A percentile compares a stretch with the other conserved stretches of the same genome.
phyloP scores from a whole-genome alignment of 805 yeast genomes.

The Millerozyma acaciae region DNA sequence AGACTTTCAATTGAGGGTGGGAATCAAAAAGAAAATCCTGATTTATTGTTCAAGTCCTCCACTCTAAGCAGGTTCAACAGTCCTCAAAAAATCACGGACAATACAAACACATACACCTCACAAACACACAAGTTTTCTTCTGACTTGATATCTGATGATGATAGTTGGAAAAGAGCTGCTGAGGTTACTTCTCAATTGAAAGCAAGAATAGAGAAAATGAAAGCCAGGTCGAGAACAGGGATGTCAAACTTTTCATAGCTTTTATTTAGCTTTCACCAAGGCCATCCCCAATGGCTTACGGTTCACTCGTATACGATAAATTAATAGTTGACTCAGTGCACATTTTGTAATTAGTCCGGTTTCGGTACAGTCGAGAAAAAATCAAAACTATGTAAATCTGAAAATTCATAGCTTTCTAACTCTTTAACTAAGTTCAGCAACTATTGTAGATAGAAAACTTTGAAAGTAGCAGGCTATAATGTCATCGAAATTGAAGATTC shows the following conservation, averaged over 20 bases:
- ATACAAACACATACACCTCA: constrained; percentile 10
- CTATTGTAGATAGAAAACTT: too few relatives aligned
- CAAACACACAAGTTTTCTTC: constrained; percentile 10
- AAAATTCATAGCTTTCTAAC: too few relatives aligned
- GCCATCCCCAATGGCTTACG: background rate
- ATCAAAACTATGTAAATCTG: too few relatives aligned
- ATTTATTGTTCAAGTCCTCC: constrained; percentile 1
- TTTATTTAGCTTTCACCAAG: background rate
- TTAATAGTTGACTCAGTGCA: constrained; percentile 1
- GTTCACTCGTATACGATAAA: background rate
- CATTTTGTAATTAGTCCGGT: constrained; percentile 1
- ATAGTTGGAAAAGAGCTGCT: constrained; percentile 85
- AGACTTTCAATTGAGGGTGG: constrained; percentile 34
- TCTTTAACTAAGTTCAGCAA: too few relatives aligned
- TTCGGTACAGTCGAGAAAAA: constrained; percentile 2
- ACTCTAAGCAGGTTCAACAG: constrained; percentile 8
- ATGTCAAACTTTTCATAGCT: constrained; percentile 3
- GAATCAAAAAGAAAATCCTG: constrained; percentile 5
- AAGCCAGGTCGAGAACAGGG: constrained; percentile 45
- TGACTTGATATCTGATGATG: constrained; percentile 48
- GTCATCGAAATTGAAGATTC: constrained; percentile 56
- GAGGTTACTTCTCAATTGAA: constrained; percentile 83
- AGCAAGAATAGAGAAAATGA: constrained; percentile 87
- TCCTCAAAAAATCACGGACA: constrained; percentile 16
- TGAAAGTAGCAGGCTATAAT: constrained; percentile 7